Percentiles rank a stretch among this genome's conserved stretches.
Evolutionary conservation across 306 rosid species (phyloP).

Genomic region (Prunus dulcis): DNA sequence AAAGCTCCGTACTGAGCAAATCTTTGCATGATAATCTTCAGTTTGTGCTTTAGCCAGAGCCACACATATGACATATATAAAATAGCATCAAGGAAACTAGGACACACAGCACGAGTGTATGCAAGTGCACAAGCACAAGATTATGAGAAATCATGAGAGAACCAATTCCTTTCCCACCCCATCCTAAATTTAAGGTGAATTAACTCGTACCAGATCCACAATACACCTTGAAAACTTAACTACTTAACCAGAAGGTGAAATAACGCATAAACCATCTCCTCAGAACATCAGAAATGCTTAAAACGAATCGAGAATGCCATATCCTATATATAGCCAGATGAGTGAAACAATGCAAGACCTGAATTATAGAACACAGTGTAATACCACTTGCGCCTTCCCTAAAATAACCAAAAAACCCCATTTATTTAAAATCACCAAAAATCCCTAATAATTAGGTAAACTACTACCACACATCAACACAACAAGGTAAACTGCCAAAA

Average conservation of each 20-base stretch:
- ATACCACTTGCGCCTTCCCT: background rate
- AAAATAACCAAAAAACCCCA: background rate
- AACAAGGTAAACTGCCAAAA: background rate
- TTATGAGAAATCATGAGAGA: background rate
- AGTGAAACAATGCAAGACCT: conserved; percentile 4
- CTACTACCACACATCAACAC: background rate
- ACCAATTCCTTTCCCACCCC: background rate
- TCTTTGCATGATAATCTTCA: background rate
- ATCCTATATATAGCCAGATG: background rate
- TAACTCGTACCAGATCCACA: background rate
- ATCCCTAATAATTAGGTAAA: conserved; percentile 11
- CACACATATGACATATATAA: background rate
- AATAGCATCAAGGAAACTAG: background rate
- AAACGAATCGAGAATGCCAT: background rate
- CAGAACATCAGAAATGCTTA: background rate
- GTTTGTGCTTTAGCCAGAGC: background rate
- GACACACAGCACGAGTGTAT: background rate
- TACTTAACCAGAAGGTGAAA: background rate
- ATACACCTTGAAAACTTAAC: background rate
- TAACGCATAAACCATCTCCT: background rate
- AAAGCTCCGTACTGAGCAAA: background rate
- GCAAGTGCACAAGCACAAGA: background rate
- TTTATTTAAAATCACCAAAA: background rate
- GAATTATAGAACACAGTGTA: background rate
- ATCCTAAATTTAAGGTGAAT: background rate